Evolutionary conservation across 2,329 filamentous ascomycete genomes (phyloP).

Genomic region (Emergomyces pasteurianus): DNA sequence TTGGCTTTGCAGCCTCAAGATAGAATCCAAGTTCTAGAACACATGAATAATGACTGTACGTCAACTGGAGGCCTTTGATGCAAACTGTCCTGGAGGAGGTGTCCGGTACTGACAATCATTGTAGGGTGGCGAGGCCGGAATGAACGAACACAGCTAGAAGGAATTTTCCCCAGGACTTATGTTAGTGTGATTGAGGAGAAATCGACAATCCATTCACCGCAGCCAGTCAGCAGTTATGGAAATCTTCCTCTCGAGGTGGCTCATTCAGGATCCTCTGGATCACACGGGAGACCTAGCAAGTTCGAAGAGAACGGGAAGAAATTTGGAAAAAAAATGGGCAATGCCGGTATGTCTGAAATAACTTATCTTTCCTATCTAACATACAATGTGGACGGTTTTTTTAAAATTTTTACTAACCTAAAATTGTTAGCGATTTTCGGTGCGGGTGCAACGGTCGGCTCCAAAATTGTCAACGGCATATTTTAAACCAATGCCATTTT

Average conservation of each 20-base stretch:
- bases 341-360: slow-evolving; percentile 40
- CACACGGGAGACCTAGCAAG: slow-evolving; percentile 44
- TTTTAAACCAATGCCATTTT: slow-evolving; percentile 46
- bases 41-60: slow-evolving; percentile 86
- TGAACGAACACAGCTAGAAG: slow-evolving; percentile 67
- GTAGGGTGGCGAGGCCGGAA: slow-evolving; percentile 71
- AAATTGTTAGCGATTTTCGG: slow-evolving; percentile 74
- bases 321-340: slow-evolving; percentile 87
- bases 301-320: slow-evolving; percentile 73
- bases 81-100: background rate
- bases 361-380: background rate
- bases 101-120: slow-evolving; percentile 6
- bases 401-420: background rate
- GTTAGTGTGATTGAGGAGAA: slow-evolving; percentile 61
- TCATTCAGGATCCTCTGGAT: slow-evolving; percentile 37
- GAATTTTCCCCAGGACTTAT: slow-evolving; percentile 92
- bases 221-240: slow-evolving; percentile 31
- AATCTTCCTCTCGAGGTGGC: slow-evolving; percentile 67
- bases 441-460: slow-evolving; percentile 80
- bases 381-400: background rate
- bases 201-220: slow-evolving; percentile 28
- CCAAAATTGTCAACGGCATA: slow-evolving; percentile 81
- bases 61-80: slow-evolving; percentile 10
- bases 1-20: slow-evolving; percentile 72
- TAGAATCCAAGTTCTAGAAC: slow-evolving; percentile 66